Evolutionary conservation across 805 yeast species (phyloP), one percentile per base, ranked within the genome.

Genomic region (Saturnispora sanitii): DNA sequence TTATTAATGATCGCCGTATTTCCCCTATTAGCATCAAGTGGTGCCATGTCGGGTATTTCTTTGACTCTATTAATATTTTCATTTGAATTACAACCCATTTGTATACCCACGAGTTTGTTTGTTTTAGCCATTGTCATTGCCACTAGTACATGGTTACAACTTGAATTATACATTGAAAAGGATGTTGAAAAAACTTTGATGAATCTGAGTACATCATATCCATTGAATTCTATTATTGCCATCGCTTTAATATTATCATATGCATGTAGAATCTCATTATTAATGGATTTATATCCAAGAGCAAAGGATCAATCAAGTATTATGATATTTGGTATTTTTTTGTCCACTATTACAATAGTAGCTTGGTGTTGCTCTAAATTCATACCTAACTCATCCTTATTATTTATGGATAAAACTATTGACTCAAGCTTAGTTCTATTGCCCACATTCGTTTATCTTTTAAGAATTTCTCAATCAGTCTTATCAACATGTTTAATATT

Each of bases 401-500:
- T 39, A 27, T 39, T 39, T 34, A 22, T 39, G 17, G 37, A 39
- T 33, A 13, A 26, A 20, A 12, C 42, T 1, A 13, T 33, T 94
- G 45, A 39, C 13, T 39, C 42, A 26, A 28, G 33, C 4, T 21
- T 33, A 20, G 37, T 39, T 6, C 15, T 47, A 3, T 33, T 47
- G 13, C 47, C 50, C 9, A 48, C 47, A 0, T 81, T 84, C 56
- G 77, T 78, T 23, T 84, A 83, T 52, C 62, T 84, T 36, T 68
- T 82, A 33, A 67, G 90, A 44, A 82, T 84, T 32, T 79, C 88
- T 4, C 66, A 82, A 51, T 70, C 83, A 2, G 70, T 81, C 27
- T 19, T 39, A 27, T 39, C 42, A 8, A 26, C 37, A 15, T 39
- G 42, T 17, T 26, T 39, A 15, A 26, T 27, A 17, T 12, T 39